Conservation (phyloP, 805 yeast genomes). For the Hanseniaspora lachancei region DNA sequence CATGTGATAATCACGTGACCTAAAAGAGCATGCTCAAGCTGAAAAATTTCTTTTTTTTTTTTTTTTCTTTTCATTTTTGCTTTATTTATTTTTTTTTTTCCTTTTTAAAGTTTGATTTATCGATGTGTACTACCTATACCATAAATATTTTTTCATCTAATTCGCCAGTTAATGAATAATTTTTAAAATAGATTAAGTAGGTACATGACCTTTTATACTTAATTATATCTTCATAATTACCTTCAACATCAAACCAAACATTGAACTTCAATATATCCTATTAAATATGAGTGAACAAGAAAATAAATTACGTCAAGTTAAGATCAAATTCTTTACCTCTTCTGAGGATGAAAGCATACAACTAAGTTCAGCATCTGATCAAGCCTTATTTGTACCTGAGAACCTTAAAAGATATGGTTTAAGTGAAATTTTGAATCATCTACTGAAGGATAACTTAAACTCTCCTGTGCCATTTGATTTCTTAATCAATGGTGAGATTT, state of each 20-base stretch:
- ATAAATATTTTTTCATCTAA: no score
- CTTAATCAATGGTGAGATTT: constrained; percentile 67
- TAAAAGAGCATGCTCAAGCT: no score
- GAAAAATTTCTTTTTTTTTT: no score
- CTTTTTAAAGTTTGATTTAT: no score
- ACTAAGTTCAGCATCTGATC: constrained; percentile 46
- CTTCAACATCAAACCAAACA: not conserved
- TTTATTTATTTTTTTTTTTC: no score
- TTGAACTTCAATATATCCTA: not conserved
- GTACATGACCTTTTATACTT: no score
- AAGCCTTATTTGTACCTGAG: constrained; percentile 80
- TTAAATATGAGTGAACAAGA: constrained; percentile 13
- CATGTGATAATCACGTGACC: no score
- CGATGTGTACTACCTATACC: no score
- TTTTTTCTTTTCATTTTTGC: no score
- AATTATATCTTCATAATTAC: not conserved
- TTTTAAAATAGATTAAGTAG: no score
- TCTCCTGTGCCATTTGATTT: constrained; percentile 81
- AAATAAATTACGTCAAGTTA: constrained; percentile 41
- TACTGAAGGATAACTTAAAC: constrained; percentile 33
- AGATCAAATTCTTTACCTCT: constrained; percentile 72
- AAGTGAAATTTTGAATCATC: constrained; percentile 88
- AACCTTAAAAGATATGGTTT: constrained; percentile 78
- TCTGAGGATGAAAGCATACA: constrained; percentile 64
- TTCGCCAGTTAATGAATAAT: no score